phyloP scores from a whole-genome alignment of 768 basidiomycete genomes.

The Leucosporidium scottii region DNA sequence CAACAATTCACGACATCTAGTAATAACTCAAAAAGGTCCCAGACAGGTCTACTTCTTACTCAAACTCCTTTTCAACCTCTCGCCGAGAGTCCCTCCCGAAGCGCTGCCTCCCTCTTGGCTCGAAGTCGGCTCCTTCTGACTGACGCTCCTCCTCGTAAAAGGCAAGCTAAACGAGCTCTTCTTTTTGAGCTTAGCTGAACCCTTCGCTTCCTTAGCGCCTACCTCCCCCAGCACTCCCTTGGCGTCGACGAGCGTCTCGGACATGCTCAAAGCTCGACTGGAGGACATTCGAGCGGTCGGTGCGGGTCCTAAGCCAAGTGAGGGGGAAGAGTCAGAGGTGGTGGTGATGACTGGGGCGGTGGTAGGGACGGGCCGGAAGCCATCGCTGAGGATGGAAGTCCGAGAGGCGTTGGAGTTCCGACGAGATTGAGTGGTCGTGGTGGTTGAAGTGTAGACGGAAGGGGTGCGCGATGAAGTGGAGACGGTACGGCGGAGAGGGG shows the following conservation, averaged over 20 bases:
- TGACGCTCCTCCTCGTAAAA: no score
- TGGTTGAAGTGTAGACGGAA: background rate
- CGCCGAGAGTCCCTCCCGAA: background rate
- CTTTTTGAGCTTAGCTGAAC: background rate
- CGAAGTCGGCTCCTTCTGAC: background rate
- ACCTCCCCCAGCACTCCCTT: background rate
- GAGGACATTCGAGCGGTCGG: background rate
- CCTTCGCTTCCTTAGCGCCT: background rate
- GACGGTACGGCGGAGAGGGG: no score
- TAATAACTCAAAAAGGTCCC: background rate
- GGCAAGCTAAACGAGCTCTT: background rate
- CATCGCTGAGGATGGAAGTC: no score
- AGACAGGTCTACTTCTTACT: background rate
- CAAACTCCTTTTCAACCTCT: background rate
- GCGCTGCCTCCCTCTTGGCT: background rate
- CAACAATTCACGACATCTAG: background rate
- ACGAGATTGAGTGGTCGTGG: background rate
- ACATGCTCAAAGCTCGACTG: background rate
- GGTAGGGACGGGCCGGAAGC: background rate
- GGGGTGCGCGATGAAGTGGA: no score
- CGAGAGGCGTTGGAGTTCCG: constrained; percentile 1
- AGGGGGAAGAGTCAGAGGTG: background rate
- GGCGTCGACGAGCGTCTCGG: background rate
- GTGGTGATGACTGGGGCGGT: background rate
- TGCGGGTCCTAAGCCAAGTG: background rate